Conservation (phyloP, 2,329 filamentous ascomycete genomes). For the Hypoxylon sp. region DNA sequence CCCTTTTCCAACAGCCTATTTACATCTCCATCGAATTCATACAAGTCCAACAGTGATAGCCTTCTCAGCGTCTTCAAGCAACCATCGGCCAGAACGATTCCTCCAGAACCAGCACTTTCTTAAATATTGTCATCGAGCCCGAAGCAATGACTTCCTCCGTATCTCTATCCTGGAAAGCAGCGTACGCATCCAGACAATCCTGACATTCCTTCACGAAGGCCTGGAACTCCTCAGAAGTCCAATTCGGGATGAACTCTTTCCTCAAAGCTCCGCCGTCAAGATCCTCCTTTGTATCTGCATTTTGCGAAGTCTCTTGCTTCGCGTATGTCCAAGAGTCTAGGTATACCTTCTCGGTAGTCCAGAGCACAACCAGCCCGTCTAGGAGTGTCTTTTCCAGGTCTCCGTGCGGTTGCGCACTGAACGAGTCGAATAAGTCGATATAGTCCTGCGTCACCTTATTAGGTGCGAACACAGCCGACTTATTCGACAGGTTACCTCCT, state of each 20-base stretch:
- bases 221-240: constrained; percentile 74
- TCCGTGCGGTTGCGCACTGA: constrained; percentile 37
- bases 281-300: constrained; percentile 59
- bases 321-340: constrained; percentile 72
- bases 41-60: background rate
- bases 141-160: constrained; percentile 57
- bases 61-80: constrained; percentile 21
- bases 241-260: constrained; percentile 77
- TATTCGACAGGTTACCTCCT: constrained; percentile 29
- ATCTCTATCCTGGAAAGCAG: constrained; percentile 45
- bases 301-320: constrained; percentile 53
- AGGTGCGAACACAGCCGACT: constrained; percentile 45
- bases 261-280: constrained; percentile 76
- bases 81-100: constrained; percentile 61
- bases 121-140: constrained; percentile 63
- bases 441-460: constrained; percentile 48
- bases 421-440: constrained; percentile 53
- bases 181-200: constrained; percentile 53
- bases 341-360: constrained; percentile 80
- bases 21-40: constrained; percentile 3
- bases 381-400: constrained; percentile 57
- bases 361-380: constrained; percentile 80
- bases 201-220: constrained; percentile 61
- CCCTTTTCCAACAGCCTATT: background rate
- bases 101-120: constrained; percentile 69